Evolutionary conservation across 164 flowering plant genomes (phyloP), one percentile per base, ranked within the genome.

Genomic region (Tetrastigma voinierianum): DNA sequence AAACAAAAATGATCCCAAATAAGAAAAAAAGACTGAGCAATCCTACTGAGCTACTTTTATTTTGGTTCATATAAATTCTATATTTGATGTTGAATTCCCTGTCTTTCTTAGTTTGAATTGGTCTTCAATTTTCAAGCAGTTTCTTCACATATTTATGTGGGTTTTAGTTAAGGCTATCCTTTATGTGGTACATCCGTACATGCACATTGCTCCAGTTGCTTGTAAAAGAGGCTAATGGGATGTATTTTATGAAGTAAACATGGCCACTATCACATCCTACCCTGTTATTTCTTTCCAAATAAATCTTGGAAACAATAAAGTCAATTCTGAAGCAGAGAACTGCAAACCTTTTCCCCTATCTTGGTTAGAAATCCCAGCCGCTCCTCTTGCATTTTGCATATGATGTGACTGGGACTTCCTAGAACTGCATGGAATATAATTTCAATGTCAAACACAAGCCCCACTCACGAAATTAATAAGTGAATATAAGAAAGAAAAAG

Each of bases 321-420:
- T 25, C 6, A 7, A 25, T 25, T 25, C 40, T 25, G 46, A 62
- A 14, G 16, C 57, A 13, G 9, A 23, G 51, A 46, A 62, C 23
- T 15, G 67, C 74, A 46, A 59, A 84, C 86, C 88, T 80, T 77
- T 72, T 67, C 65, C 72, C 18, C 65, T 68, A 16, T 65, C 64
- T 24, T 54, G 62, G 46, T 70, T 67, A 49, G 66, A 17, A 20
- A 63, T 69, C 46, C 67, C 72, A 59, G 52, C 63, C 66, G 64
- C 77, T 57, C 77, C 71, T 63, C 73, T 79, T 10, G 54, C 51
- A 67, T 71, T 72, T 44, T 64, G 69, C 64, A 17, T 43, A 21
- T 69, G 70, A 72, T 60, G 75, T 62, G 55, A 62, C 44, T 71
- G 75, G 65, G 69, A 61, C 64, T 76, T 71, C 55, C 59, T 69